Evolutionary conservation across 75 land plant species (phyloP), one percentile per base, ranked within the genome.

Genomic region (Adiantum capillusveneris): DNA sequence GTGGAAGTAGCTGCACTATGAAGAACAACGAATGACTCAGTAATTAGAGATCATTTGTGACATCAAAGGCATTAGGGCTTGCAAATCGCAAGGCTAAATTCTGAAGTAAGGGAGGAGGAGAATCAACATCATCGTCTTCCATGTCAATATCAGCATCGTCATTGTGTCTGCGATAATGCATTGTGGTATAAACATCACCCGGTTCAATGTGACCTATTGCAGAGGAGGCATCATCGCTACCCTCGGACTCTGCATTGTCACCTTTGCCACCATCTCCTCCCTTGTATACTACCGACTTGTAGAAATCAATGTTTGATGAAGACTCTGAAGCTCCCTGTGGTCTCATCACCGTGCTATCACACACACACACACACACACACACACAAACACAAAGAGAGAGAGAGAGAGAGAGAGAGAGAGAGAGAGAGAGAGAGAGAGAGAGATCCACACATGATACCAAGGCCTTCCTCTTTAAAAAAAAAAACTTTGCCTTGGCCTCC

Each of bases 11-110:
- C 39, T 1, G 54, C 60, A 20, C 36, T 41, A 12, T 37, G 61
- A 11, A 34, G 59, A 22, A 17, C 65, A 1, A 42, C 58, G 29
- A 0, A 28, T 61, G 20, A 11, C 34, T 56, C 21, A 53, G 0
- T 37, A 63, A 65, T 64, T 59, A 31, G 11, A 45, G 55, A 2
- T 58, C 74, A 31, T 51, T 75, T 31, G 55, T 53, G 55, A 59
- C 69, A 0, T 56, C 81, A 20, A 44, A 64, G 44, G 41, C 67
- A 42, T 60, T 69, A 0, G 52, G 66, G 18, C 53, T 72, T 31
- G 75, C 91, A 67, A 87, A 87, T 49, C 84, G 84, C 57, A 80
- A 84, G 2, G 91, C 87, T 42, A 87, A 71, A 69, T 84, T 83
- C 43, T 81, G 82, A 56, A 87, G 77, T 31, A 87, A 79, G 0